These are phyloP conservation scores for Trichoderma atroviride DNA, from an alignment of 2,329 filamentous ascomycete genomes.

Conservation along the genomic window DNA sequence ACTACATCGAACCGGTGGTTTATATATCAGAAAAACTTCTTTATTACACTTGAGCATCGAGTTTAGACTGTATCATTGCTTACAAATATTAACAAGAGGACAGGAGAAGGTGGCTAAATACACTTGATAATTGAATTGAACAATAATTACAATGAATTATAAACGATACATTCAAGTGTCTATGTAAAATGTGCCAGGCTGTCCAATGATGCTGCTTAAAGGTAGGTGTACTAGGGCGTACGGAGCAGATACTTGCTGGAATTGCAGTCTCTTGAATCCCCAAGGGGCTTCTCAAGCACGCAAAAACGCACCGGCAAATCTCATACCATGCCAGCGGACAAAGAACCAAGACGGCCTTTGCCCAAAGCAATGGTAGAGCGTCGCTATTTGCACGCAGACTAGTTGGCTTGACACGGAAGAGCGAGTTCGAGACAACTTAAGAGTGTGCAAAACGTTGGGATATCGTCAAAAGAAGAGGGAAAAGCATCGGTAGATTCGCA, in stretches of 20 bases:
- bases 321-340: constrained; percentile 36
- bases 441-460: constrained; percentile 69
- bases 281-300: constrained; percentile 33
- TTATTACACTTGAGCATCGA: background rate
- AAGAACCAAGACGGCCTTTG: constrained; percentile 55
- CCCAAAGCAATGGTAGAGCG: constrained; percentile 48
- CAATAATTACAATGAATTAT: background rate
- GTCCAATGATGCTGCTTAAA: constrained; percentile 35
- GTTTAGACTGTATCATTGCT: background rate
- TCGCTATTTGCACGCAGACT: constrained; percentile 93
- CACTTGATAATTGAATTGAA: background rate
- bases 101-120: background rate
- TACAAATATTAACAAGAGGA: no score
- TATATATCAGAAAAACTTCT: background rate
- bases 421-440: constrained; percentile 88
- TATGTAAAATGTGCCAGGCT: constrained; percentile 37
- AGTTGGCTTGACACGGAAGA: constrained; percentile 85
- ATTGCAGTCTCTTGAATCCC: constrained; percentile 31
- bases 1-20: background rate
- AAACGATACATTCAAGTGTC: background rate
- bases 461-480: constrained; percentile 23
- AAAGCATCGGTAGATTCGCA: constrained; percentile 19
- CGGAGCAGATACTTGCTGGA: constrained; percentile 40
- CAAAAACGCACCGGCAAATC: constrained; percentile 37
- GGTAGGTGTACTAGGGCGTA: constrained; percentile 38